A percentile compares a stretch with the other conserved stretches of the same genome.
These are phyloP conservation scores for Ceratocystis smalleyi DNA, from an alignment of 2,329 filamentous ascomycete species.

Conservation along the genomic window DNA sequence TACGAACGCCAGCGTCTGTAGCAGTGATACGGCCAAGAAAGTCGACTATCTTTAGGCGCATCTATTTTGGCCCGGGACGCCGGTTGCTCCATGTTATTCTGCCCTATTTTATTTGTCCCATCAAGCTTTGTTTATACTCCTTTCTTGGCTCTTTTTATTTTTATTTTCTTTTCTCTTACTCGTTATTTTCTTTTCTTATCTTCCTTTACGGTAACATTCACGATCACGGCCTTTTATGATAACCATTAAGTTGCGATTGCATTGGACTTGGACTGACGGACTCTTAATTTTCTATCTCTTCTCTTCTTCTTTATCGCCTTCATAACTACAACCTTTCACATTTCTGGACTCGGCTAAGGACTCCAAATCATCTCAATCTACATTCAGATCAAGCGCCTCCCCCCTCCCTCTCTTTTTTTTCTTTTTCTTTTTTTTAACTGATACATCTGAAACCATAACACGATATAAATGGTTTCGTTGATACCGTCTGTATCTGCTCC, in stretches of 20 bases:
- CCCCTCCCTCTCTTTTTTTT: too few species aligned
- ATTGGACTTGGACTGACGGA: conserved; percentile 3
- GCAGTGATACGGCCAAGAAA: conserved; percentile 17
- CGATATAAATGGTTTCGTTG: not conserved
- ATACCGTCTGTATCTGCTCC: too few species aligned
- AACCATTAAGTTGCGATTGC: conserved; percentile 3
- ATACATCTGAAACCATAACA: not conserved
- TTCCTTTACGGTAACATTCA: conserved; percentile 6
- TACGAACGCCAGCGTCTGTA: conserved; percentile 17
- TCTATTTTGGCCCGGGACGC: not conserved
- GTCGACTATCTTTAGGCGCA: conserved; percentile 7
- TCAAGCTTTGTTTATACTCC: not conserved
- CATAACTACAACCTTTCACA: not conserved
- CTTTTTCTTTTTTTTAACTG: not conserved
- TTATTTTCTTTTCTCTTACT: not conserved
- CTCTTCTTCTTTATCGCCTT: not conserved
- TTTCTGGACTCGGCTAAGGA: not conserved
- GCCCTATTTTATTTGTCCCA: not conserved
- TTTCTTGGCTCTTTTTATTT: conserved; percentile 1
- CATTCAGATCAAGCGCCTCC: not conserved
- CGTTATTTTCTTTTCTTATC: not conserved
- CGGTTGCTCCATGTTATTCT: not conserved
- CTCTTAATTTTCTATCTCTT: not conserved
- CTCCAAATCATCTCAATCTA: not conserved
- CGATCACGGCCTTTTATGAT: conserved; percentile 7